Evolutionary conservation across 805 yeast species (phyloP), one percentile per base, ranked within the genome.

Genomic region (Candida ipomoeae): DNA sequence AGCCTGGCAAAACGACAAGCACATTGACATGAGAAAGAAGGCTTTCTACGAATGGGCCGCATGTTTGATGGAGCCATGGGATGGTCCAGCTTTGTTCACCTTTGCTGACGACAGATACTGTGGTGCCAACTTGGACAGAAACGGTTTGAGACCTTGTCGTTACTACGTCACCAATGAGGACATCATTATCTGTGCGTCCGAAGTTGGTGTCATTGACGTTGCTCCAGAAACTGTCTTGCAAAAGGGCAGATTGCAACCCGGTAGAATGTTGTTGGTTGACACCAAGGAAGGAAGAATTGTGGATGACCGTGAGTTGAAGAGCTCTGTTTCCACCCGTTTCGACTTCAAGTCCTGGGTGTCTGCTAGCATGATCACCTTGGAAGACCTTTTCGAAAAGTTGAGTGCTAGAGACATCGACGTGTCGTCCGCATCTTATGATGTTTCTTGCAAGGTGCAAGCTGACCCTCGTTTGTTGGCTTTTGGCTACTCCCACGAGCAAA

Each of bases 1-100:
- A 71, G 97, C 98, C 5, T 90, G 97, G 94, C 97, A 92, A 70
- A 87, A 87, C 66, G 94, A 91, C 70, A 69, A 70, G 49, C 69
- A 79, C 56, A 90, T 92, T 87, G 97, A 92, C 68, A 89, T 96
- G 49, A 85, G 87, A 68, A 87, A 91, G 74, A 83, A 80, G 62
- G 97, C 98, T 0, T 92, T 95, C 71, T 92, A 92, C 73, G 97
- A 94, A 69, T 92, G 98, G 98, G 98, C 97, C 44, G 96, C 98
- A 11, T 90, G 97, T 73, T 74, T 92, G 57, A 94, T 94, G 97
- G 99, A 92, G 74, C 98, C 98, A 7, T 92, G 99, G 99, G 99
- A 92, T 73, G 99, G 99, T 57, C 99, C 99, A 17, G 98, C 98
- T 34, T 75, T 94, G 59, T 88, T 92, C 75, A 90, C 96, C 31